These are phyloP conservation scores for Ascochyta lentis DNA, from an alignment of 2,329 filamentous ascomycete species.

Conservation along the genomic window DNA sequence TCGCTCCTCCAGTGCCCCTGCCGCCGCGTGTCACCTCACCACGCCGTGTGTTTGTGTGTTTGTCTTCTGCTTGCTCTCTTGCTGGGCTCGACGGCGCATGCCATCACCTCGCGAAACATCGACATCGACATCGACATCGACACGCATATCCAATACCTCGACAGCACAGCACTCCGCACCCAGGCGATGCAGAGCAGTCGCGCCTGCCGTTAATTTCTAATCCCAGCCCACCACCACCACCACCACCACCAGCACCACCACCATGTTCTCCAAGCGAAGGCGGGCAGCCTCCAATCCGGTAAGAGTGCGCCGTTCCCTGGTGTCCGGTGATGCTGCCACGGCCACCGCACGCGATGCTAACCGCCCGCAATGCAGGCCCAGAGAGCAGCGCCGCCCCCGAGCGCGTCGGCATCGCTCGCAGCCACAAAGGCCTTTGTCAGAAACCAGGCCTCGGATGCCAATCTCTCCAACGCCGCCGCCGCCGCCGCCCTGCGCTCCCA, in stretches of 20 bases:
- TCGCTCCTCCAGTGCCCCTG: conserved; percentile 3
- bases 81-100: conserved; percentile 16
- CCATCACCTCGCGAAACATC: conserved; percentile 20
- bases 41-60: conserved; percentile 1
- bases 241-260: conserved; percentile 13
- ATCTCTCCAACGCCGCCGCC: conserved; percentile 83
- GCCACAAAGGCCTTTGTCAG: conserved; percentile 82
- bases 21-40: conserved; percentile 7
- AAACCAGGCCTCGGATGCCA: conserved; percentile 67
- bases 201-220: conserved; percentile 30
- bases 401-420: conserved; percentile 77
- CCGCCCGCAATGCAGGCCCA: conserved; percentile 38
- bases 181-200: conserved; percentile 33
- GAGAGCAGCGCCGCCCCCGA: conserved; percentile 58
- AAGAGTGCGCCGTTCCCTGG: conserved; percentile 1
- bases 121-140: no score
- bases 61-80: background rate
- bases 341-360: conserved; percentile 25
- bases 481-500: conserved; percentile 82
- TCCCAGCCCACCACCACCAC: conserved; percentile 16
- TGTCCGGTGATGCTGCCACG: conserved; percentile 8
- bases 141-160: conserved; percentile 1
- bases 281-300: conserved; percentile 46
- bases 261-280: conserved; percentile 44
- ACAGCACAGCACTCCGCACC: conserved; percentile 15